phyloP scores from a whole-genome alignment of 1,284 basidiomycete genomes.

The Amylostereum areolatum region DNA sequence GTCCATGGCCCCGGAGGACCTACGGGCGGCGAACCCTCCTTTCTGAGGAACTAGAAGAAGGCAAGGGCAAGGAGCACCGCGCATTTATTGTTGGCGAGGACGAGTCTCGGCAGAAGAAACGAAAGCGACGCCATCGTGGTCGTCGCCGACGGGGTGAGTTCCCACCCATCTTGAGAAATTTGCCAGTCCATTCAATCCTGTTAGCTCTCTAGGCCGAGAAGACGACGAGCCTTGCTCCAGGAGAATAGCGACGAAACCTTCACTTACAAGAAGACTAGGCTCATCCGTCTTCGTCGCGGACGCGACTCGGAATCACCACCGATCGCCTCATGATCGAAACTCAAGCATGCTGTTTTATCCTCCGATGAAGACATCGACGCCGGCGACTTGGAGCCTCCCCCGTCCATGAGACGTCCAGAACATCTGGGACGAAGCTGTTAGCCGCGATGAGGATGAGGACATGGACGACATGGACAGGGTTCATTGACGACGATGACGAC shows the following conservation, averaged over 20 bases:
- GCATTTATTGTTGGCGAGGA: conserved; percentile 83
- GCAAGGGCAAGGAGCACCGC: conserved; percentile 71
- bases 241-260: conserved; percentile 88
- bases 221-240: conserved; percentile 76
- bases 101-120: conserved; percentile 46
- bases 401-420: conserved; percentile 66
- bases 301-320: conserved; percentile 66
- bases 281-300: conserved; percentile 71
- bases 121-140: conserved; percentile 59
- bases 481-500: conserved; percentile 84
- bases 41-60: conserved; percentile 82
- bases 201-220: conserved; percentile 37
- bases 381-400: conserved; percentile 41
- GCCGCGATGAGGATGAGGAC: conserved; percentile 61
- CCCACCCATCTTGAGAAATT: conserved; percentile 9
- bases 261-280: conserved; percentile 44
- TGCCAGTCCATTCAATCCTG: conserved; percentile 8
- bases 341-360: conserved; percentile 52
- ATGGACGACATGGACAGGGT: conserved; percentile 80
- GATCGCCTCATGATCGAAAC: conserved; percentile 52
- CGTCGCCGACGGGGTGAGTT: conserved; percentile 52
- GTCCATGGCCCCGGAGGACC: conserved; percentile 34
- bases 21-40: conserved; percentile 34
- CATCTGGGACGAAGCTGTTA: conserved; percentile 78
- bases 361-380: conserved; percentile 71